These are phyloP conservation scores for Cladosporium sp. DNA, from an alignment of 2,329 filamentous ascomycete genomes.

Conservation along the genomic window DNA sequence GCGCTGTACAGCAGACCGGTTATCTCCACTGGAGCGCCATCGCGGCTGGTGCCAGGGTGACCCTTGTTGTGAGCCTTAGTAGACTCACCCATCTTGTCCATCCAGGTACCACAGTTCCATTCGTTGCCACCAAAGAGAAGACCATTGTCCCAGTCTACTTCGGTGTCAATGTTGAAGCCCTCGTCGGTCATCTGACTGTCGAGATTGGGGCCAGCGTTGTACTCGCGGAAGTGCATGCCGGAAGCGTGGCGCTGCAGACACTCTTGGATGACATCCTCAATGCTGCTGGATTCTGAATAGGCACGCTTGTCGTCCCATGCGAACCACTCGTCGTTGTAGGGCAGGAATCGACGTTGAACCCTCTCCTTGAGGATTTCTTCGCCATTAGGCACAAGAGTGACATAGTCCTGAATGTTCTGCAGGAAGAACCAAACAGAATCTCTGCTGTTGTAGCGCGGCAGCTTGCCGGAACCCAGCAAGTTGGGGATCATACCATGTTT, in stretches of 20 bases:
- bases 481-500: constrained; percentile 99
- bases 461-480: constrained; percentile 76
- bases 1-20: constrained; percentile 90
- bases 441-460: constrained; percentile 88
- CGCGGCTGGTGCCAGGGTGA: constrained; percentile 90
- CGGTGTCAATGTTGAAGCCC: constrained; percentile 87
- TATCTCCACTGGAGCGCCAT: constrained; percentile 93
- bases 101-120: constrained; percentile 95
- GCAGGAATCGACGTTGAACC: constrained; percentile 80
- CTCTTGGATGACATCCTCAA: constrained; percentile 90
- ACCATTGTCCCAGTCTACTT: constrained; percentile 86
- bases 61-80: constrained; percentile 87
- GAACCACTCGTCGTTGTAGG: constrained; percentile 96
- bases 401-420: constrained; percentile 93
- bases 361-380: constrained; percentile 68
- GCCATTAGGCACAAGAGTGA: constrained; percentile 74
- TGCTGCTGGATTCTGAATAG: constrained; percentile 77
- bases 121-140: constrained; percentile 94
- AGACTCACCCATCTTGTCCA: constrained; percentile 99
- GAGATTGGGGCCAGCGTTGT: constrained; percentile 83
- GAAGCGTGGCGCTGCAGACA: constrained; percentile 85
- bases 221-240: constrained; percentile 88
- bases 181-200: constrained; percentile 90
- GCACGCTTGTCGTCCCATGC: constrained; percentile 73
- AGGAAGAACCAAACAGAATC: constrained; percentile 98